Base-by-base conservation (phyloP, 2,329 filamentous ascomycete genomes). In the Aureobasidium sp. region DNA sequence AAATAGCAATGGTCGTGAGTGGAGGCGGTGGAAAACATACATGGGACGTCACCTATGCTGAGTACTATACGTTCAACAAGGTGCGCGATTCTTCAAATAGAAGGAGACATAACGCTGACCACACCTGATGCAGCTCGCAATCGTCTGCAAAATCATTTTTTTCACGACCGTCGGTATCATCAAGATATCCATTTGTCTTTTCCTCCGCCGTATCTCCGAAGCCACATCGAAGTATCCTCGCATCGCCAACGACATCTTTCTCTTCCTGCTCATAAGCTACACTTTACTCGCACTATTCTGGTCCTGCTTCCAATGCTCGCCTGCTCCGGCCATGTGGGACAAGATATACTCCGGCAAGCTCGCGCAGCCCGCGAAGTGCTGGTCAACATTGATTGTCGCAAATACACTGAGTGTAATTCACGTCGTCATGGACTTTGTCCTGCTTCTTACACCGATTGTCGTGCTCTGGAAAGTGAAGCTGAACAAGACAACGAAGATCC, bases 101-200 rank as follows among this genome's bases (percentile, higher is more conserved):
- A 20, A 20, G 20, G 20, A 20, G 13, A 15, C 8, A 41, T 29
- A 5, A 8, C 10, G 32, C 53, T 57, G 39, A 57, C n/a, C 6
- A 4, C 26, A 20, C 2, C 1, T 20, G 27, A 9, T 5, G 3
- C n/a, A 59, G 56, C 56, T 59, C 10, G 56, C 42, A 7, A 50
- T 59, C 9, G 42, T 59, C 42, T 59, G 56, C 56, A 59, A 59
- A 10, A 59, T 59, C 12, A 50, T 59, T 9, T 59, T 59, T 39
- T 59, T 59, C 44, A 59, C 56, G 4, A 59, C 56, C 20, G 56
- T 59, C 44, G 56, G 56, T 44, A 59, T 59, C 20, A 59, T 59
- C 29, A 59, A 59, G 20, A 59, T 59, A 48, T 59, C 56, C 8
- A 59, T 59, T 5, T 47, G 42, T 32, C 56, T 59, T 5, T 59